These are phyloP conservation scores for Skeletonema potamos DNA, from an alignment of 108 stramenopile genomes.

Conservation along the genomic window DNA sequence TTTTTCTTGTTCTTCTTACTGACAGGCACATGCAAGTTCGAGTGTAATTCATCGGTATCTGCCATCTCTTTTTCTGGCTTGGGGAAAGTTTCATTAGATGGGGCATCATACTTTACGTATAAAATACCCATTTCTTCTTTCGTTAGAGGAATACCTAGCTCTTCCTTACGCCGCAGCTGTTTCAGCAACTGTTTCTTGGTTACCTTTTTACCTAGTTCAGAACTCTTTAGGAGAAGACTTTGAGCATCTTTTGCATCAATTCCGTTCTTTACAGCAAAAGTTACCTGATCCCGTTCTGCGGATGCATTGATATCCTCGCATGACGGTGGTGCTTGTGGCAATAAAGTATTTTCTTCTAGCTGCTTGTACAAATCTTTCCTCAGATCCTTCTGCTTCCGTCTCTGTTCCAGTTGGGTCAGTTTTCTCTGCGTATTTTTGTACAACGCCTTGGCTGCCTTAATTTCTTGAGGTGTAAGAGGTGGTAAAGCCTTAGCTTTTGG, in stretches of 20 bases:
- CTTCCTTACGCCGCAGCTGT: constrained; percentile 64
- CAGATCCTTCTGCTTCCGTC: constrained; percentile 65
- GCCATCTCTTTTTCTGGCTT: neutral
- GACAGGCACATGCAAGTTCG: neutral
- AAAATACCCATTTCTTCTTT: constrained; percentile 71
- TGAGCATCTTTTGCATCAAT: constrained; percentile 28
- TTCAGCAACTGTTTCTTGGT: constrained; percentile 78
- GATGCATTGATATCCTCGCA: constrained; percentile 1
- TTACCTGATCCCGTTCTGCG: neutral
- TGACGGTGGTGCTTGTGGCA: constrained; percentile 5
- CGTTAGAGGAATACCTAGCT: constrained; percentile 62
- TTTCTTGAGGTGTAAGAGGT: constrained; percentile 73
- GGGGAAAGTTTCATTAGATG: constrained; percentile 6
- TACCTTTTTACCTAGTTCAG: constrained; percentile 48
- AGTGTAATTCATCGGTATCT: constrained; percentile 1
- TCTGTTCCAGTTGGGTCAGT: constrained; percentile 63
- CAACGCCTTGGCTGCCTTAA: constrained; percentile 62
- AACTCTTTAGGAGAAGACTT: constrained; percentile 33
- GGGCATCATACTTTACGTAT: constrained; percentile 52
- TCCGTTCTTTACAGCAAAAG: constrained; percentile 17
- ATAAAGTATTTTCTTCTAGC: constrained; percentile 51
- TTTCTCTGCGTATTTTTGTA: constrained; percentile 76
- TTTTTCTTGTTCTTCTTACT: constrained; percentile 25
- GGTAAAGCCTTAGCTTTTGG: constrained; percentile 31
- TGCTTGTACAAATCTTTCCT: constrained; percentile 65